Percentiles rank a stretch among this genome's conserved stretches.
Evolutionary conservation across 805 yeast genomes (phyloP).

Genomic region (Zygosaccharomyces bisporus): DNA sequence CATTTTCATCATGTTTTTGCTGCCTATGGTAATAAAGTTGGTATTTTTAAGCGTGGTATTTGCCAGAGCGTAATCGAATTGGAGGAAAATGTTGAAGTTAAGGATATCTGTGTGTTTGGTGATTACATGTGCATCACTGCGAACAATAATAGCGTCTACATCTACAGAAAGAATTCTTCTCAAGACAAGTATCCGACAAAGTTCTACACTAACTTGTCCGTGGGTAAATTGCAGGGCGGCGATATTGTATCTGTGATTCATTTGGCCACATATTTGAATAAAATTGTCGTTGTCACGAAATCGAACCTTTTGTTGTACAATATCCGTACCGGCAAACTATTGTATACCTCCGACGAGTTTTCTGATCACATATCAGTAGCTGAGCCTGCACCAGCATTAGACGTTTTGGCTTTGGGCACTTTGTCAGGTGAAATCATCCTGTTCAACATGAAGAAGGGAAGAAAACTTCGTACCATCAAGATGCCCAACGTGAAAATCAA

Average conservation of each 20-base stretch:
- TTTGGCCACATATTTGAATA: slow-evolving; percentile 89
- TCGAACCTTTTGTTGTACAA: slow-evolving; percentile 61
- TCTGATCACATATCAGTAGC: slow-evolving; percentile 60
- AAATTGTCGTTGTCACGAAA: slow-evolving; percentile 78
- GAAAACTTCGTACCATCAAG: slow-evolving; percentile 47
- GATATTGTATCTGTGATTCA: slow-evolving; percentile 57
- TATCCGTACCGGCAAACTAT: slow-evolving; percentile 67
- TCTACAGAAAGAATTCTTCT: slow-evolving; percentile 47
- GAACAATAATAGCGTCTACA: slow-evolving; percentile 42
- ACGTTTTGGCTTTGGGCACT: slow-evolving; percentile 75
- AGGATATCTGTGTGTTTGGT: slow-evolving; percentile 65
- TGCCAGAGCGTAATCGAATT: slow-evolving; percentile 41
- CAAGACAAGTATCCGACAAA: slow-evolving; percentile 49
- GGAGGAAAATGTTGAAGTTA: slow-evolving; percentile 40
- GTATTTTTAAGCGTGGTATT: slow-evolving; percentile 78
- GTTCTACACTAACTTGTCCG: slow-evolving; percentile 58
- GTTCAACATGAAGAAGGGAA: slow-evolving; percentile 65
- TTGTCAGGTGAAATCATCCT: slow-evolving; percentile 61
- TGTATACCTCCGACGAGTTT: slow-evolving; percentile 56
- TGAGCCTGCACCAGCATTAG: slow-evolving; percentile 83
- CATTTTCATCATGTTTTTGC: slow-evolving; percentile 84
- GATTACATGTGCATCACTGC: slow-evolving; percentile 64
- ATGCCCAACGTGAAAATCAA: slow-evolving; percentile 42
- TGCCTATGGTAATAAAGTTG: slow-evolving; percentile 65
- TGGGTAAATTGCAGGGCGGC: slow-evolving; percentile 61